These are phyloP conservation scores for Theileria parva DNA, from an alignment of 169 alveolate species.

Conservation along the genomic window DNA sequence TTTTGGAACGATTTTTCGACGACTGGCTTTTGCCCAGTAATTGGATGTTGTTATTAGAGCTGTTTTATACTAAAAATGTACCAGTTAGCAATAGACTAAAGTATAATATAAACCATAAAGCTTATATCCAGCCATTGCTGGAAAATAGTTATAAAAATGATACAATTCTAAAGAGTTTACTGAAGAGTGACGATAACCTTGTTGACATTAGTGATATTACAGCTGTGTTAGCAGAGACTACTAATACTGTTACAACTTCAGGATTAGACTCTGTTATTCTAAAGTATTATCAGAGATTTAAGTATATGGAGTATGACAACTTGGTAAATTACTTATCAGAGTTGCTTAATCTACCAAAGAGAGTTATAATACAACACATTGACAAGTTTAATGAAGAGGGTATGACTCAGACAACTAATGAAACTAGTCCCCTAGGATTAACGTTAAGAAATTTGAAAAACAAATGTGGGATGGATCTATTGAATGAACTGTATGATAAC, in stretches of 20 bases:
- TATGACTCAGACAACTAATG: background rate
- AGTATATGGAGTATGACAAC: slow-evolving; percentile 6
- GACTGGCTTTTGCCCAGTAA: slow-evolving; percentile 42
- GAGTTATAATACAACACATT: background rate
- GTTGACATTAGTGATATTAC: slow-evolving; percentile 1
- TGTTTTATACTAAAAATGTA: slow-evolving; percentile 45
- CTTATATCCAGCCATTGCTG: slow-evolving; percentile 5
- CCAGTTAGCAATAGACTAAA: slow-evolving; percentile 37
- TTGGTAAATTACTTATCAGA: slow-evolving; percentile 6
- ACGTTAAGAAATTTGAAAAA: background rate
- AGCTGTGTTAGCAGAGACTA: slow-evolving; percentile 11
- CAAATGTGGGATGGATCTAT: slow-evolving; percentile 18
- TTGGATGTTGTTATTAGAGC: slow-evolving; percentile 26
- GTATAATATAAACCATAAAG: slow-evolving; percentile 36
- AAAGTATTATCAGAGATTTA: slow-evolving; percentile 5
- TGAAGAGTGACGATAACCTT: slow-evolving; percentile 12
- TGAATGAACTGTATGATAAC: slow-evolving; percentile 10
- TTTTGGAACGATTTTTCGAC: slow-evolving; percentile 58
- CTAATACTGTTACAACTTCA: background rate
- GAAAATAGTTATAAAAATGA: slow-evolving; percentile 35
- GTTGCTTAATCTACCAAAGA: background rate
- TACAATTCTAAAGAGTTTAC: slow-evolving; percentile 21
- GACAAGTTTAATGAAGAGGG: background rate
- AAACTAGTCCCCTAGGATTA: background rate
- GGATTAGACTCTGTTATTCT: background rate